A percentile compares a stretch with the other conserved stretches of the same genome.
Evolutionary conservation across 2,329 filamentous ascomycete species (phyloP).

Genomic region (Ophiosphaerella narmari): DNA sequence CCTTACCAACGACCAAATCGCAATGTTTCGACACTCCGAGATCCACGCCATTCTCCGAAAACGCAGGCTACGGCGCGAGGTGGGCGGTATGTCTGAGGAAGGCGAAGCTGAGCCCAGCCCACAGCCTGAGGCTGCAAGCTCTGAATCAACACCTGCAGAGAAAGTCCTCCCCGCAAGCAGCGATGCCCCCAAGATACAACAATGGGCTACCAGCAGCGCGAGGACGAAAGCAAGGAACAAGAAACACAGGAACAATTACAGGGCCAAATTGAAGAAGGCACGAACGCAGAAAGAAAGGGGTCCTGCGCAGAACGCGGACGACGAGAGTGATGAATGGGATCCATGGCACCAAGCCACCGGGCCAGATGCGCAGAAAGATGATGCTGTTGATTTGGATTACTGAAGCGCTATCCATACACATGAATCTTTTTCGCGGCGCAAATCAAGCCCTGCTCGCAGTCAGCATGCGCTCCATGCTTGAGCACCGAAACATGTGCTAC

Average conservation of each 20-base stretch:
- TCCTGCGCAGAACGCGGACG: conserved; percentile 24
- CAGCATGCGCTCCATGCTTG: no score
- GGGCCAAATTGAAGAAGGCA: conserved; percentile 23
- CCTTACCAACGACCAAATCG: conserved; percentile 87
- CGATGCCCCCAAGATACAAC: conserved; percentile 25
- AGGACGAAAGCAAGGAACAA: conserved; percentile 32
- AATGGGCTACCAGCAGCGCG: conserved; percentile 33
- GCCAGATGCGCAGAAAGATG: conserved; percentile 48
- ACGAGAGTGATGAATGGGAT: conserved; percentile 49
- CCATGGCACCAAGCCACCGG: conserved; percentile 52
- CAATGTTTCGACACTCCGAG: conserved; percentile 88
- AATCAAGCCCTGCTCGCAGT: no score
- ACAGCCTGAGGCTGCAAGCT: background rate
- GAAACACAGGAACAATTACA: conserved; percentile 30
- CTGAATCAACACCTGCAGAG: conserved; percentile 6
- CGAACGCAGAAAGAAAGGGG: conserved; percentile 18
- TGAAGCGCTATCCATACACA: conserved; percentile 18
- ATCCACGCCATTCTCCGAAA: conserved; percentile 67
- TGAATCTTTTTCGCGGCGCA: background rate
- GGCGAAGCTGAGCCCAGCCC: conserved; percentile 7
- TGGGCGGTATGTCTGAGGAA: conserved; percentile 19
- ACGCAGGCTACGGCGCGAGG: conserved; percentile 30
- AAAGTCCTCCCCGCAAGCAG: conserved; percentile 17
- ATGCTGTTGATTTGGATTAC: conserved; percentile 55
- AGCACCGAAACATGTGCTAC: no score